phyloP scores from a whole-genome alignment of 139 green algal genomes.

The Spirogloea muscicola region DNA sequence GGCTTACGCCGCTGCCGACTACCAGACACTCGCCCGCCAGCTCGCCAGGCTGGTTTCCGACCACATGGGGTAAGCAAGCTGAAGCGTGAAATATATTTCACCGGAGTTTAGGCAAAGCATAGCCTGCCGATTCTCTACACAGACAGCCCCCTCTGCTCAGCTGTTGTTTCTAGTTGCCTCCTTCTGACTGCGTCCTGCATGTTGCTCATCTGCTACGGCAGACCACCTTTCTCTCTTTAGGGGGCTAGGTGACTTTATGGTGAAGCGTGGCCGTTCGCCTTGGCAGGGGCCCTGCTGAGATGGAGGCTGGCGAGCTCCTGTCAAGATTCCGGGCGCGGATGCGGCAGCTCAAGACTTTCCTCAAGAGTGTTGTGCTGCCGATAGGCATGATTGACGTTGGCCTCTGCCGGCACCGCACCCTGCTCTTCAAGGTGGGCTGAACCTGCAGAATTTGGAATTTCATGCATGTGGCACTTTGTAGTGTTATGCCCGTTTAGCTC shows the following conservation, averaged over 20 bases:
- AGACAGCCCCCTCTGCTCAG: too few relatives aligned
- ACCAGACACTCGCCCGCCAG: slow-evolving; percentile 23
- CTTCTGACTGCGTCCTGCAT: too few relatives aligned
- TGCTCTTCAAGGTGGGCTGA: slow-evolving; percentile 46
- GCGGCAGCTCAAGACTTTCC: slow-evolving; percentile 30
- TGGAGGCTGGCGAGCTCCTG: slow-evolving; percentile 17
- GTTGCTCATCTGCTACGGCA: too few relatives aligned
- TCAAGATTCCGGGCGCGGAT: slow-evolving; percentile 18
- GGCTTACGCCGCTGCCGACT: slow-evolving; percentile 13
- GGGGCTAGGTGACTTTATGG: too few relatives aligned
- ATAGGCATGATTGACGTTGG: slow-evolving; percentile 23
- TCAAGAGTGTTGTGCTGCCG: slow-evolving; percentile 17
- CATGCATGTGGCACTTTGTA: not conserved
- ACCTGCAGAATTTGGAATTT: too few relatives aligned
- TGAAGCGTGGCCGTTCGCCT: too few relatives aligned
- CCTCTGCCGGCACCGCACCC: slow-evolving; percentile 39
- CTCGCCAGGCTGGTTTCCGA: not conserved
- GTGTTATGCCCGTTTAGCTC: not conserved
- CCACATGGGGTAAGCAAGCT: slow-evolving; percentile 1
- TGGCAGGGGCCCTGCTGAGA: not conserved
- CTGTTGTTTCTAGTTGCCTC: too few relatives aligned
- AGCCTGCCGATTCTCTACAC: too few relatives aligned
- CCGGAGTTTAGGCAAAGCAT: too few relatives aligned
- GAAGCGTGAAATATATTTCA: too few relatives aligned
- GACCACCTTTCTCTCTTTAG: too few relatives aligned